These are phyloP conservation scores for Trichoderma arundinaceum DNA, from an alignment of 2,329 filamentous ascomycete species.

Conservation along the genomic window DNA sequence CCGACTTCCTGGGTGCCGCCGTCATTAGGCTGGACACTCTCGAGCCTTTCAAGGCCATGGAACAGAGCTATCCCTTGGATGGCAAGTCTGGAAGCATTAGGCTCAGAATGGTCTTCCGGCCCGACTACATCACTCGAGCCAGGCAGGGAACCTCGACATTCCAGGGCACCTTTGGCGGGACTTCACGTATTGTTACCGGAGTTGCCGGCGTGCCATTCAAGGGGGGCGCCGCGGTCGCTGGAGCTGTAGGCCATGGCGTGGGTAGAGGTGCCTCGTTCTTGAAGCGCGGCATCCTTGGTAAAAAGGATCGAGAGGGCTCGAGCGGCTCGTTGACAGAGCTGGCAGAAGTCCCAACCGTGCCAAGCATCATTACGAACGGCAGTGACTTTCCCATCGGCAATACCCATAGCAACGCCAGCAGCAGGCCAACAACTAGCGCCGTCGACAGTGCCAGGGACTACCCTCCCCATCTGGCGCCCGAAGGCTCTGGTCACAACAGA, in stretches of 20 bases:
- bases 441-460: constrained; percentile 22
- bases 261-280: constrained; percentile 91
- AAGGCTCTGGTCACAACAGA: constrained; percentile 51
- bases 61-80: constrained; percentile 76
- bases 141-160: constrained; percentile 93
- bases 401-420: constrained; percentile 44
- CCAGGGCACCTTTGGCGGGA: constrained; percentile 82
- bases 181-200: constrained; percentile 84
- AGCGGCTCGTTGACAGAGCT: constrained; percentile 54
- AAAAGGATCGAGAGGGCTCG: constrained; percentile 66
- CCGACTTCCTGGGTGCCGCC: constrained; percentile 83
- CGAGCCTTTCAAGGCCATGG: constrained; percentile 83
- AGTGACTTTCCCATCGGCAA: constrained; percentile 28
- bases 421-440: constrained; percentile 52
- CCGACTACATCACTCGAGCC: constrained; percentile 84
- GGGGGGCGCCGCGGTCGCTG: constrained; percentile 78
- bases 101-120: constrained; percentile 87
- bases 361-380: constrained; percentile 45
- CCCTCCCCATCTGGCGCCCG: constrained; percentile 10
- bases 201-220: constrained; percentile 91
- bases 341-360: constrained; percentile 45
- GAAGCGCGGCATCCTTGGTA: constrained; percentile 78
- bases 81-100: constrained; percentile 87
- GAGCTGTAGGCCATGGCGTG: constrained; percentile 75
- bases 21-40: constrained; percentile 77